A percentile compares a stretch with the other conserved stretches of the same genome.
phyloP scores from a whole-genome alignment of 225 moss, liverwort and hornwort genomes.

The Physcomitrellopsis africana region DNA sequence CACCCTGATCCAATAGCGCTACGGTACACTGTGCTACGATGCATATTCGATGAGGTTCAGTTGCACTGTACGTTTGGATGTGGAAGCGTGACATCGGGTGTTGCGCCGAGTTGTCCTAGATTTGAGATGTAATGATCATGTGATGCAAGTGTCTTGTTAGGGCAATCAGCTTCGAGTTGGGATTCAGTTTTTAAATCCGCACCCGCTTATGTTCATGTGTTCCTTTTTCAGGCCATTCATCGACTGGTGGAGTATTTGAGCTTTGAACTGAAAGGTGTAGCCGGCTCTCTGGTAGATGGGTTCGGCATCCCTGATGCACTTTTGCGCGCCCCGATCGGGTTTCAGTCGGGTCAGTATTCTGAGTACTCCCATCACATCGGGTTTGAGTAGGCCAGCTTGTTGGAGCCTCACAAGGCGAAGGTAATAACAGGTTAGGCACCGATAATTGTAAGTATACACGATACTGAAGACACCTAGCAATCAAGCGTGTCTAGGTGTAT shows the following conservation, averaged over 20 bases:
- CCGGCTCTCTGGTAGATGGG: constrained; percentile 74
- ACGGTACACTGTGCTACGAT: background rate
- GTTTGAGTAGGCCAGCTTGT: constrained; percentile 37
- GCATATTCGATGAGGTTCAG: background rate
- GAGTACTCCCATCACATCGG: constrained; percentile 72
- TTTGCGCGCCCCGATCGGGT: constrained; percentile 75
- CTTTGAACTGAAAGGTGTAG: constrained; percentile 69
- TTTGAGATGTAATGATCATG: too few relatives aligned
- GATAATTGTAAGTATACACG: background rate
- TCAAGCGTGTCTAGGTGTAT: too few relatives aligned
- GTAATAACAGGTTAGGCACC: background rate
- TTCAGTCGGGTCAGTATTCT: constrained; percentile 70
- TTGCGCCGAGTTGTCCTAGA: background rate
- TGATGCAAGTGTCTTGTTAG: too few relatives aligned
- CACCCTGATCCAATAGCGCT: too few relatives aligned
- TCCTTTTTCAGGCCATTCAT: constrained; percentile 69
- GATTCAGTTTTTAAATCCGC: background rate
- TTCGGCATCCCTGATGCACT: constrained; percentile 78
- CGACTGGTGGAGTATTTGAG: constrained; percentile 72
- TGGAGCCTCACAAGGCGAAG: background rate
- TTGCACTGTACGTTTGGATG: background rate
- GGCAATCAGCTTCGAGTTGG: background rate
- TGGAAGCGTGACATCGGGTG: background rate
- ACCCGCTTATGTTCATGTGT: background rate
- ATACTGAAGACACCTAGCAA: too few relatives aligned